Evolutionary conservation across 2,329 filamentous ascomycete species (phyloP).

Genomic region (Xylariaceae sp.): DNA sequence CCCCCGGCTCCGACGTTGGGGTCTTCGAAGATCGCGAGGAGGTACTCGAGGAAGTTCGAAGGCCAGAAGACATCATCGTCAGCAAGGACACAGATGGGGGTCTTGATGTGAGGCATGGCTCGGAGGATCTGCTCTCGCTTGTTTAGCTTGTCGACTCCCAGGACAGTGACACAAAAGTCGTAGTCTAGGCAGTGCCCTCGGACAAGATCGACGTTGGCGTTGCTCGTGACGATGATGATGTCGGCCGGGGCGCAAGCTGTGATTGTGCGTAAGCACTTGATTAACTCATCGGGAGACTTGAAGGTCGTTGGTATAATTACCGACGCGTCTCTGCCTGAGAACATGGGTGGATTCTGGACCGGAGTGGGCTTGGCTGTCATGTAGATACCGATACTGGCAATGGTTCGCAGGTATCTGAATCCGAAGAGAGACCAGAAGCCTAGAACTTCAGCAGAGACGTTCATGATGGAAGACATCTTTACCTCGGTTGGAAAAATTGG

Average conservation of each 20-base stretch:
- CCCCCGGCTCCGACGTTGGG: slow-evolving; percentile 7
- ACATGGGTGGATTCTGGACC: background rate
- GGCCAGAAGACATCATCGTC: slow-evolving; percentile 10
- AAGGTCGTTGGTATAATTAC: slow-evolving; percentile 13
- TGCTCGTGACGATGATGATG: slow-evolving; percentile 1
- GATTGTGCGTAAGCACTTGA: slow-evolving; percentile 1
- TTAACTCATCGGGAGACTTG: slow-evolving; percentile 1
- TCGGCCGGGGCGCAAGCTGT: slow-evolving; percentile 4
- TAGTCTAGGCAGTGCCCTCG: background rate
- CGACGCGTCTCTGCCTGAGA: slow-evolving; percentile 1
- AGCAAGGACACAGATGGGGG: slow-evolving; percentile 3
- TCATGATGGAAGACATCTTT: too few species aligned
- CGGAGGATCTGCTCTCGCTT: slow-evolving; percentile 6
- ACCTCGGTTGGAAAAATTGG: too few species aligned
- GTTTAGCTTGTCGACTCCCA: slow-evolving; percentile 3
- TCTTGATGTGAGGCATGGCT: slow-evolving; percentile 1
- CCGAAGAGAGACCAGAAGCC: slow-evolving; percentile 4
- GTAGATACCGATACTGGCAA: slow-evolving; percentile 4
- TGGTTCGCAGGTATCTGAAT: slow-evolving; percentile 5
- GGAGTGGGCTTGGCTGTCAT: background rate
- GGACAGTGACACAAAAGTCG: background rate
- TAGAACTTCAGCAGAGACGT: background rate
- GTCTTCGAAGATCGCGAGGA: slow-evolving; percentile 9
- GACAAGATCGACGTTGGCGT: background rate
- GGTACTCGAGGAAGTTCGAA: slow-evolving; percentile 1